These are phyloP conservation scores for Exsudoporus floridanus DNA, from an alignment of 1,284 basidiomycete genomes.

Conservation along the genomic window DNA sequence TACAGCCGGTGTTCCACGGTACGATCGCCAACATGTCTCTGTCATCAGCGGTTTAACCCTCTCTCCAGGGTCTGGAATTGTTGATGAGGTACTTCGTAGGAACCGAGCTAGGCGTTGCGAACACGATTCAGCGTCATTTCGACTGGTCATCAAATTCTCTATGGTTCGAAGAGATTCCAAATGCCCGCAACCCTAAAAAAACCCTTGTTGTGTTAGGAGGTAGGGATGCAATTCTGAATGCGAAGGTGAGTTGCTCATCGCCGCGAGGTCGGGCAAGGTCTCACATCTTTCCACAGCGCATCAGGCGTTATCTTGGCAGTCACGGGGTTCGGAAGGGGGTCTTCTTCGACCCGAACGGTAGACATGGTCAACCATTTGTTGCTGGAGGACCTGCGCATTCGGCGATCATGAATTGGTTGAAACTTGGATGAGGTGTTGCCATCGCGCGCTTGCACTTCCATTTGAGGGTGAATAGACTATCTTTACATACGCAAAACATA, in stretches of 20 bases:
- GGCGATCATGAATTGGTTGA: slow-evolving; percentile 67
- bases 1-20: slow-evolving; percentile 67
- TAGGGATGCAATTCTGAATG: slow-evolving; percentile 76
- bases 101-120: slow-evolving; percentile 81
- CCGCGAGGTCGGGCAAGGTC: neutral
- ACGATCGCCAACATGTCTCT: slow-evolving; percentile 26
- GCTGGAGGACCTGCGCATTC: slow-evolving; percentile 53
- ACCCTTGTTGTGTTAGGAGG: slow-evolving; percentile 77
- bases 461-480: neutral
- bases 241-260: slow-evolving; percentile 47
- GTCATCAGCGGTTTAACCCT: slow-evolving; percentile 11
- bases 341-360: slow-evolving; percentile 65
- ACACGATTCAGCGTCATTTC: slow-evolving; percentile 81
- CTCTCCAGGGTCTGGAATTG: slow-evolving; percentile 65
- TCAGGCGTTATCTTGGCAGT: slow-evolving; percentile 69
- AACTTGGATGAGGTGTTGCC: slow-evolving; percentile 14
- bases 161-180: slow-evolving; percentile 86
- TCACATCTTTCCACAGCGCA: slow-evolving; percentile 47
- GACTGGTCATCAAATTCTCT: slow-evolving; percentile 88
- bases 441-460: neutral
- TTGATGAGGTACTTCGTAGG: slow-evolving; percentile 85
- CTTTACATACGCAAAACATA: slow-evolving; percentile 5
- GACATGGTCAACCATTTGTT: slow-evolving; percentile 73
- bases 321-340: slow-evolving; percentile 75
- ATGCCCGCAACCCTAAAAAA: slow-evolving; percentile 60